Conservation (phyloP, 768 basidiomycete genomes). For the Tylopilus plumbeoviolaceoides region DNA sequence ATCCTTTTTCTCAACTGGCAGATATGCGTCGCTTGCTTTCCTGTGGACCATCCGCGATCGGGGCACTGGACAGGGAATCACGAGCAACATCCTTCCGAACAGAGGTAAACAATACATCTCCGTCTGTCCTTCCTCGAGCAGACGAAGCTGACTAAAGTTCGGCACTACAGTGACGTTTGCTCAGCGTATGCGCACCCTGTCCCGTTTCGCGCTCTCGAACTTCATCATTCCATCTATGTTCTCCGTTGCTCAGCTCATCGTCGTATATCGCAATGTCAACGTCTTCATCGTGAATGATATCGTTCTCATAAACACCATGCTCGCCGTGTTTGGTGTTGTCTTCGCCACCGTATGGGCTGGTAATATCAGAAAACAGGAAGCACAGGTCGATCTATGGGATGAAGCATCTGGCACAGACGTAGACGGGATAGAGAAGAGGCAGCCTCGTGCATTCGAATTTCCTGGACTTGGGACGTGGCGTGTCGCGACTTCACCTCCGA, state of each 20-base stretch:
- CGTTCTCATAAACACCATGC: slow-evolving; percentile 27
- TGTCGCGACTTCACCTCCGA: slow-evolving; percentile 7
- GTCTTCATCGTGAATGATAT: slow-evolving; percentile 22
- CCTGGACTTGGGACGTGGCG: slow-evolving; percentile 20
- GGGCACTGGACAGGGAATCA: slow-evolving; percentile 10
- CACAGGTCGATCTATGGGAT: not conserved
- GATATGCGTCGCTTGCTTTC: slow-evolving; percentile 27
- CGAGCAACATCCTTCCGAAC: slow-evolving; percentile 16
- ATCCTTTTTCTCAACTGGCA: not conserved
- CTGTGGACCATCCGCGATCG: slow-evolving; percentile 24
- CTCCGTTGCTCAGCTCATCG: slow-evolving; percentile 27
- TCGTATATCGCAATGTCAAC: slow-evolving; percentile 27
- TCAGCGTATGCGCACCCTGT: slow-evolving; percentile 24
- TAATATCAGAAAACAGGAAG: slow-evolving; percentile 2
- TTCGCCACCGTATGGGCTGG: slow-evolving; percentile 33
- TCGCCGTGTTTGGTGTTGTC: slow-evolving; percentile 32
- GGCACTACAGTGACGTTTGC: slow-evolving; percentile 16
- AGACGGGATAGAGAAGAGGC: not conserved
- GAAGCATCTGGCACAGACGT: not conserved
- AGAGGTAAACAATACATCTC: not conserved
- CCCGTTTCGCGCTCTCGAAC: slow-evolving; percentile 30
- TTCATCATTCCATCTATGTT: slow-evolving; percentile 31
- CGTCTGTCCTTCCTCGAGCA: not conserved
- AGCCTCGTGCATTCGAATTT: not conserved
- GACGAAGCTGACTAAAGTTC: not conserved